Evolutionary conservation across 805 yeast genomes (phyloP).

Genomic region (Ogataea glucozyma): DNA sequence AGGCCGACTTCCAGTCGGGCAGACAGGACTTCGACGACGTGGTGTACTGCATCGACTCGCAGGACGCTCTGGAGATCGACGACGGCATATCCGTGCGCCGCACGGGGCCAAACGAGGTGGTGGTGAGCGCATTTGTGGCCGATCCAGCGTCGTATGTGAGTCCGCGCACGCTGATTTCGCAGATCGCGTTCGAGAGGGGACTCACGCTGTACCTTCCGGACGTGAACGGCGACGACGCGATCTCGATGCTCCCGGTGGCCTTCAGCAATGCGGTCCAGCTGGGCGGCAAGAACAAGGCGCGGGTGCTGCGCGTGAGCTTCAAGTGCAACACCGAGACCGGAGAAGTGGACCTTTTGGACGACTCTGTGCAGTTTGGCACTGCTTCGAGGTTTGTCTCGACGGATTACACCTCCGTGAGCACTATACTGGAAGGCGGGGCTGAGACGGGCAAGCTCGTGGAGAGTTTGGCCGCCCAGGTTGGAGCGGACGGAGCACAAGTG

Average conservation of each 20-base stretch:
- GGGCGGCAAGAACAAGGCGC: conserved; percentile 47
- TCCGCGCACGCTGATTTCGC: conserved; percentile 40
- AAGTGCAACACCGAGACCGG: conserved; percentile 29
- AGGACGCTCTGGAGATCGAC: conserved; percentile 84
- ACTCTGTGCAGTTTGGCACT: conserved; percentile 40
- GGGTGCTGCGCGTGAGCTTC: conserved; percentile 48
- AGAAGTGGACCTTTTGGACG: conserved; percentile 20
- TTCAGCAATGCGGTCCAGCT: conserved; percentile 45
- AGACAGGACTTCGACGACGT: conserved; percentile 46
- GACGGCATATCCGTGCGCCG: conserved; percentile 75
- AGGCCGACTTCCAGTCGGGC: conserved; percentile 15
- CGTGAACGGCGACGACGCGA: conserved; percentile 41
- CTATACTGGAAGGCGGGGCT: conserved; percentile 38
- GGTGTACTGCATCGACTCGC: conserved; percentile 83
- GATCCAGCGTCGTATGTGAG: conserved; percentile 74
- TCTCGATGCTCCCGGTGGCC: conserved; percentile 67
- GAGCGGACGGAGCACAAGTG: conserved; percentile 10
- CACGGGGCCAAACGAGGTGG: conserved; percentile 34
- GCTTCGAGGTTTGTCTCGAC: conserved; percentile 50
- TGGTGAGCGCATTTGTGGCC: conserved; percentile 75
- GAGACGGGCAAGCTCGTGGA: conserved; percentile 11
- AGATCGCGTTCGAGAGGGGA: conserved; percentile 60
- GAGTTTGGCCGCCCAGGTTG: conserved; percentile 6
- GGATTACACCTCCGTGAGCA: conserved; percentile 68
- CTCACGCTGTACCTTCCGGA: conserved; percentile 71